A percentile compares a stretch with the other conserved stretches of the same genome.
Evolutionary conservation across 805 yeast genomes (phyloP).

Genomic region (Ogataea neopini): DNA sequence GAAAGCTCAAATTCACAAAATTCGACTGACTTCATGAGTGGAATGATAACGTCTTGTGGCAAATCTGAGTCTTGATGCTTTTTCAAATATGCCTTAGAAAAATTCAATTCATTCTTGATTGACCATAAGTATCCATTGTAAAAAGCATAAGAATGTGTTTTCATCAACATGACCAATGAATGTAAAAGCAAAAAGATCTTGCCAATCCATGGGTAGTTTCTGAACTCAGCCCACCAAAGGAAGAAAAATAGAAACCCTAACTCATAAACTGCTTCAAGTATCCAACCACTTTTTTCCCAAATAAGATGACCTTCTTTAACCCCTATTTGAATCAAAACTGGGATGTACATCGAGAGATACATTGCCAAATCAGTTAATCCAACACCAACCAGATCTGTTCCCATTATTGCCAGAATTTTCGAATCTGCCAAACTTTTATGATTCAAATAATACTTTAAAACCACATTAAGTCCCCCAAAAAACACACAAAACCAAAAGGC

Average conservation of each 20-base stretch:
- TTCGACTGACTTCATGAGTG: slow-evolving; percentile 50
- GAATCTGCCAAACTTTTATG: slow-evolving; percentile 49
- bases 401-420: slow-evolving; percentile 57
- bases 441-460: slow-evolving; percentile 52
- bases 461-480: slow-evolving; percentile 51
- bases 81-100: slow-evolving; percentile 46
- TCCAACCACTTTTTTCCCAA: slow-evolving; percentile 72
- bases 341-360: slow-evolving; percentile 68
- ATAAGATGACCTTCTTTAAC: slow-evolving; percentile 45
- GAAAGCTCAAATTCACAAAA: slow-evolving; percentile 75
- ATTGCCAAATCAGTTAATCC: slow-evolving; percentile 73
- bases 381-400: slow-evolving; percentile 61
- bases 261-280: slow-evolving; percentile 58
- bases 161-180: slow-evolving; percentile 86
- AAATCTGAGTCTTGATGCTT: slow-evolving; percentile 37
- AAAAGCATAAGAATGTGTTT: slow-evolving; percentile 90
- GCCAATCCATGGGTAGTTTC: slow-evolving; percentile 84
- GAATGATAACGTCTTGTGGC: slow-evolving; percentile 34
- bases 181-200: slow-evolving; percentile 83
- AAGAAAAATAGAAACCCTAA: slow-evolving; percentile 51
- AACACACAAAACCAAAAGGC: slow-evolving; percentile 74
- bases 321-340: slow-evolving; percentile 57
- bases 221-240: slow-evolving; percentile 54
- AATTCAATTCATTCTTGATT: slow-evolving; percentile 53
- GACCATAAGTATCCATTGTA: slow-evolving; percentile 89